These are phyloP conservation scores for Xylaria scruposa DNA, from an alignment of 495 filamentous ascomycete species.

Conservation along the genomic window DNA sequence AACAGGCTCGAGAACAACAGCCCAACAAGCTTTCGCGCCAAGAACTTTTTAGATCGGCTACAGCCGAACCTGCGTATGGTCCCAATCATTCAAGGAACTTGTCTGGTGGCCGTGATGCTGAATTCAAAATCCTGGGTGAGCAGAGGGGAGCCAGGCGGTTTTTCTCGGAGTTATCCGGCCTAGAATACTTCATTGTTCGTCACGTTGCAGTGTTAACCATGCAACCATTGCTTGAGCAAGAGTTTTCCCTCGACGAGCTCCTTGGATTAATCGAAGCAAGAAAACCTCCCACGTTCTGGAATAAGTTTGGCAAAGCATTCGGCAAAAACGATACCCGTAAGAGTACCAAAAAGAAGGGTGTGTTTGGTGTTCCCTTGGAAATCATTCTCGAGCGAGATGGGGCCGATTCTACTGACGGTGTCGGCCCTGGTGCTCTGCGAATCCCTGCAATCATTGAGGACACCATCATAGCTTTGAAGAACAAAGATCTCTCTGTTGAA, in stretches of 20 bases:
- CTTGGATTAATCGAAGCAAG: slow-evolving; percentile 91
- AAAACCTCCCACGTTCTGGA: slow-evolving; percentile 90
- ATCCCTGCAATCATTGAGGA: slow-evolving; percentile 92
- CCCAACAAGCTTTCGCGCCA: slow-evolving; percentile 78
- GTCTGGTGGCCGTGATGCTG: slow-evolving; percentile 66
- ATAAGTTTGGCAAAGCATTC: slow-evolving; percentile 96
- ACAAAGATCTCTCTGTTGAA: slow-evolving; percentile 99
- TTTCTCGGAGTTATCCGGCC: slow-evolving; percentile 93
- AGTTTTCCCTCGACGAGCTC: slow-evolving; percentile 94
- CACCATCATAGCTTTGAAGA: slow-evolving; percentile 88
- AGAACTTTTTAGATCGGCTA: slow-evolving; percentile 71
- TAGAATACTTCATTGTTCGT: slow-evolving; percentile 97
- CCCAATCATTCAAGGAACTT: slow-evolving; percentile 80
- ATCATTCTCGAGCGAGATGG: slow-evolving; percentile 89
- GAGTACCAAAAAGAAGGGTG: slow-evolving; percentile 85
- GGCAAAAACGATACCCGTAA: slow-evolving; percentile 77
- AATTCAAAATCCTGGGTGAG: slow-evolving; percentile 54
- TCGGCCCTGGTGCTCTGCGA: slow-evolving; percentile 87
- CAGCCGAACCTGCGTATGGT: slow-evolving; percentile 68
- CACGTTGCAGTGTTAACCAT: slow-evolving; percentile 95
- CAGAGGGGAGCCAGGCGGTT: slow-evolving; percentile 73
- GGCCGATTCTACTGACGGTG: slow-evolving; percentile 92
- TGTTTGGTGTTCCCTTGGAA: slow-evolving; percentile 88
- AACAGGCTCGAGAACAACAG: slow-evolving; percentile 91
- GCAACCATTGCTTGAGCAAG: slow-evolving; percentile 87